phyloP scores from a whole-genome alignment of 129 eudicot species.

The Ambrosia trifida region DNA sequence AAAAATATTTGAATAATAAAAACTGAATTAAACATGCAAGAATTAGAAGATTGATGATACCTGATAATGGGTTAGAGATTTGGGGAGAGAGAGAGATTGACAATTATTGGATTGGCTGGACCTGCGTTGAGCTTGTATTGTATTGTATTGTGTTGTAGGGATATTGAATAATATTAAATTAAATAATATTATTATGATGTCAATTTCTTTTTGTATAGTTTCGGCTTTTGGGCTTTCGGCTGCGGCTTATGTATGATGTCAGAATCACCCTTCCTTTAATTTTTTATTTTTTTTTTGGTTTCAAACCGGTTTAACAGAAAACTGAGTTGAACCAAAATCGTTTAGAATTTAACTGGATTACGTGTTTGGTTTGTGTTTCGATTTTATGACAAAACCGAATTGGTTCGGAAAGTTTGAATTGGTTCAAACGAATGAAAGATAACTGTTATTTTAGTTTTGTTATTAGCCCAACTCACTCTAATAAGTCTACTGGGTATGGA shows the following conservation, averaged over 20 bases:
- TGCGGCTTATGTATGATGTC: conserved; percentile 17
- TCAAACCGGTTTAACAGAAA: too few species aligned
- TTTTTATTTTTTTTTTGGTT: too few species aligned
- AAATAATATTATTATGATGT: background rate
- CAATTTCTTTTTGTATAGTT: conserved; percentile 27
- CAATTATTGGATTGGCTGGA: conserved; percentile 43
- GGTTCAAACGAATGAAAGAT: too few species aligned
- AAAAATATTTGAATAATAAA: conserved; percentile 7
- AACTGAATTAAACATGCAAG: conserved; percentile 12
- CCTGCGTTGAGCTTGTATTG: conserved; percentile 30
- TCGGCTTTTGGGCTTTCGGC: conserved; percentile 9
- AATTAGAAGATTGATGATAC: conserved; percentile 18
- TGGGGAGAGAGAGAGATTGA: conserved; percentile 33
- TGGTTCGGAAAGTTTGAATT: too few species aligned
- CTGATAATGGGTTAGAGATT: conserved; percentile 48
- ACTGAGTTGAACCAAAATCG: too few species aligned
- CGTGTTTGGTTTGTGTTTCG: too few species aligned
- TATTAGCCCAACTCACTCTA: too few species aligned
- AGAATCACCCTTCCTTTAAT: too few species aligned
- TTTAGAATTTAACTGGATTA: too few species aligned
- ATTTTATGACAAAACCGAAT: too few species aligned
- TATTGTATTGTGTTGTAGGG: background rate
- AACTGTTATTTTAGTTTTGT: too few species aligned
- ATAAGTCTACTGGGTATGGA: too few species aligned
- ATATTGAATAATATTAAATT: background rate